Conservation (phyloP, 2,329 filamentous ascomycete species). For the Pseudonectria buxi region DNA sequence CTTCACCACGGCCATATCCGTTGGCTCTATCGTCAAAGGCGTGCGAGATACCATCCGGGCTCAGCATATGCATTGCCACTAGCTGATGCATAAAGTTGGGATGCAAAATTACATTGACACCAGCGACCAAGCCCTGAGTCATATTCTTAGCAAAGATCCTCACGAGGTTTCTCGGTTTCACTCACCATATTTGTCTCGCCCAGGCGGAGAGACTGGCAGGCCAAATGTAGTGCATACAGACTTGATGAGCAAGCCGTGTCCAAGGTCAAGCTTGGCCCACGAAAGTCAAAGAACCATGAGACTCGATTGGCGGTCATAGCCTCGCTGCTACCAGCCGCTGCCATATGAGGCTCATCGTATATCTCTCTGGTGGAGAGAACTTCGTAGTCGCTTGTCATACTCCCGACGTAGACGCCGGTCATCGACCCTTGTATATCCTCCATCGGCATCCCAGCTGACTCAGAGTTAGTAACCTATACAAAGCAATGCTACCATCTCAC, state of each 20-base stretch:
- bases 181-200: constrained; percentile 13
- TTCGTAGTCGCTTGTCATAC: constrained; percentile 1
- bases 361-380: not conserved
- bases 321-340: constrained; percentile 9
- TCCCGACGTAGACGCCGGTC: constrained; percentile 1
- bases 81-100: constrained; percentile 14
- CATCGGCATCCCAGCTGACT: constrained; percentile 3
- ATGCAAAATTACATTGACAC: constrained; percentile 17
- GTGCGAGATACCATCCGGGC: constrained; percentile 14
- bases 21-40: constrained; percentile 32
- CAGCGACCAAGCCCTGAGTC: no score
- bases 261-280: constrained; percentile 42
- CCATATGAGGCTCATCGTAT: not conserved
- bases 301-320: constrained; percentile 45
- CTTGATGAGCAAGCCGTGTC: constrained; percentile 46
- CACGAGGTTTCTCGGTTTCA: no score
- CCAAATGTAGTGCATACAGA: constrained; percentile 41
- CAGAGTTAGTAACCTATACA: no score
- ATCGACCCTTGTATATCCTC: constrained; percentile 1
- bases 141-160: no score
- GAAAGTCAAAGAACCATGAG: constrained; percentile 47
- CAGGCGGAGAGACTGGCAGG: constrained; percentile 14
- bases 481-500: no score
- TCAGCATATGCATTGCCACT: constrained; percentile 21
- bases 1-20: constrained; percentile 41